Evolutionary conservation across 768 basidiomycete species (phyloP), one percentile per base, ranked within the genome.

Genomic region (Lyophyllum shimeji): DNA sequence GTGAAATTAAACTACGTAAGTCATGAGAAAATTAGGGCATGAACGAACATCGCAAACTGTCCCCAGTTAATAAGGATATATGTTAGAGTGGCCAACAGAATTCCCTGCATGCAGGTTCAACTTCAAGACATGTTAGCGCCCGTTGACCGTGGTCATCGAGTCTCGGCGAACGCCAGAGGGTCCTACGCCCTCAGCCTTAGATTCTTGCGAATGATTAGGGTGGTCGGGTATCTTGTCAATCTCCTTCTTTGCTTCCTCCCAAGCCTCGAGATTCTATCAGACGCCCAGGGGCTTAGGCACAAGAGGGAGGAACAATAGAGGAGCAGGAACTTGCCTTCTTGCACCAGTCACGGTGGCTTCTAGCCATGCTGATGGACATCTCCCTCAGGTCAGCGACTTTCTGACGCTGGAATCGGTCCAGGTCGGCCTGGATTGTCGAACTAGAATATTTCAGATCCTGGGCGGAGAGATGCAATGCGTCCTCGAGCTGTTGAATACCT

Each of bases 401-500:
- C 76, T 98, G 97, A 21, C 97, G 84, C 69, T 99, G 97, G 74
- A 99, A 99, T 48, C 97, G 84, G 73, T 99, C 97, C 60, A 99
- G 76, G 74, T 99, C 97, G 15, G 93, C 93, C 70, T 99, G 97
- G 51, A 99, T 95, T 20, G 95, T 98, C 43, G 89, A 90, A 63
- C 91, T 94, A 0, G 96, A 91, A 71, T 96, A 98, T 67, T 98
- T 96, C 44, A 99, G 80, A 71, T 99, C 97, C 65, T 93, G 91
- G 1, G 90, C 92, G 3, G 93, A 84, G 27, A 95, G 78, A 71
- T 98, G 94, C 58, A 97, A 79, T 5, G 95, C 96, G 65, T 95
- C 95, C 69, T 99, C 97, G 34, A 99, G 82, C 95, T 98, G 40
- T 37, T 49, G 25, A 43, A 60, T 42, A 58, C 60, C 29, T 29